Base-by-base conservation (phyloP, 2,329 filamentous ascomycete genomes). In the Exophiala calicioides region DNA sequence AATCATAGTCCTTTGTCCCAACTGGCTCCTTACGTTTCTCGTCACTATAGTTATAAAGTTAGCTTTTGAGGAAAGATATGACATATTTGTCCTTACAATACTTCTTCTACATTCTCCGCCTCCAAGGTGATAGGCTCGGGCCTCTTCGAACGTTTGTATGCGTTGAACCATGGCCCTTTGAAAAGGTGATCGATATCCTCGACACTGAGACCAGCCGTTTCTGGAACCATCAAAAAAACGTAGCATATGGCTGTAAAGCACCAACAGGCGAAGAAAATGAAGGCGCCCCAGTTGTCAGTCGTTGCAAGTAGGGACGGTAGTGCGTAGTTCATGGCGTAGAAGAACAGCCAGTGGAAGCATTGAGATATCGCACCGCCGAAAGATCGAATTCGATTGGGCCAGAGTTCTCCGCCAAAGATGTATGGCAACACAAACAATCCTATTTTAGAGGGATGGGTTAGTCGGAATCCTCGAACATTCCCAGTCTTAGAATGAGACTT, bases 301-400 rank as follows among this genome's bases (percentile, higher is more conserved):
- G 43, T 32, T 0, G 50, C 30, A 2, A 73, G 60, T 2, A 73
- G 53, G 0, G 64, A 65, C 2, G 70, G 68, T 1, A 60, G 54
- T 3, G 56, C 66, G 8, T 57, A 59, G 18, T 61, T 66, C 26
- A 72, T 58, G n/a, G 59, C 70, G 35, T 63, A 73, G 53, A 64
- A 62, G 53, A 73, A 74, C 0, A 70, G 60, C 72, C 69, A 72
- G 56, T 72, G 70, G 45, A 71, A 70, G 1, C 56, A 58, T 47
- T 70, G 68, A 0, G 61, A 51, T 3, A 72, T 49, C 1, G 71
- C 67, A n/a, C 61, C 62, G 19, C 71, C 68, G 40, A 75, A 72
- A n/a, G n/a, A n/a, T n/a, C n/a, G n/a, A n/a, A n/a, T n/a, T n/a
- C n/a, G n/a, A n/a, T n/a, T n/a, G n/a, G n/a, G n/a, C n/a, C n/a